phyloP scores from a whole-genome alignment of 2,329 filamentous ascomycete species.

The Stemphylium beticola region DNA sequence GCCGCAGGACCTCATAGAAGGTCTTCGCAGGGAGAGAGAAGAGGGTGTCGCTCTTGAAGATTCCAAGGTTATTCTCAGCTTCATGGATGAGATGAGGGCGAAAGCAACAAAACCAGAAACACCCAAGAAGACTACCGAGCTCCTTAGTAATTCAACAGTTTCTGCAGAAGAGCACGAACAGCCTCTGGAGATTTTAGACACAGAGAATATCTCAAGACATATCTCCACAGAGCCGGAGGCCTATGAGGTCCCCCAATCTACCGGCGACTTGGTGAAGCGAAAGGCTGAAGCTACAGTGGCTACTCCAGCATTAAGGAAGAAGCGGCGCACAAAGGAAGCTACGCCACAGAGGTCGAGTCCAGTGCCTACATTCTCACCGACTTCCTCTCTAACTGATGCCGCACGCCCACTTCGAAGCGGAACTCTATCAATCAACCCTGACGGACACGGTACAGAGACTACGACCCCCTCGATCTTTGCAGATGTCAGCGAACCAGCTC shows the following conservation, averaged over 20 bases:
- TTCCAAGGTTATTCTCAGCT: conserved; percentile 19
- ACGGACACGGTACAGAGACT: neutral
- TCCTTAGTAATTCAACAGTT: neutral
- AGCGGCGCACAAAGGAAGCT: conserved; percentile 2
- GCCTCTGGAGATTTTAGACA: neutral
- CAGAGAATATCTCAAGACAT: neutral
- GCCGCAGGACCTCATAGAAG: conserved; percentile 33
- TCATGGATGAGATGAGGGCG: conserved; percentile 14
- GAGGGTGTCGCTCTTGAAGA: conserved; percentile 26
- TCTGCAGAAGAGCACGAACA: neutral
- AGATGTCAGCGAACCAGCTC: neutral
- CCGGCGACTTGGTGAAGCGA: conserved; percentile 9
- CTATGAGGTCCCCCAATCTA: neutral
- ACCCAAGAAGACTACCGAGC: neutral
- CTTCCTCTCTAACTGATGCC: neutral
- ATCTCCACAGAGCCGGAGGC: neutral
- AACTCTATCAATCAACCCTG: neutral
- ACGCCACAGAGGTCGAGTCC: neutral
- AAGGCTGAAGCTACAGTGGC: neutral
- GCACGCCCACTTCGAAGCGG: neutral
- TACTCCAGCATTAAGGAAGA: conserved; percentile 6
- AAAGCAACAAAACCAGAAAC: neutral
- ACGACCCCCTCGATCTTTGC: neutral
- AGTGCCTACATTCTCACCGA: neutral
- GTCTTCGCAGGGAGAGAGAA: conserved; percentile 29